Conservation (phyloP, 73 alveolate genomes). For the Paramecium pentaurelia region DNA sequence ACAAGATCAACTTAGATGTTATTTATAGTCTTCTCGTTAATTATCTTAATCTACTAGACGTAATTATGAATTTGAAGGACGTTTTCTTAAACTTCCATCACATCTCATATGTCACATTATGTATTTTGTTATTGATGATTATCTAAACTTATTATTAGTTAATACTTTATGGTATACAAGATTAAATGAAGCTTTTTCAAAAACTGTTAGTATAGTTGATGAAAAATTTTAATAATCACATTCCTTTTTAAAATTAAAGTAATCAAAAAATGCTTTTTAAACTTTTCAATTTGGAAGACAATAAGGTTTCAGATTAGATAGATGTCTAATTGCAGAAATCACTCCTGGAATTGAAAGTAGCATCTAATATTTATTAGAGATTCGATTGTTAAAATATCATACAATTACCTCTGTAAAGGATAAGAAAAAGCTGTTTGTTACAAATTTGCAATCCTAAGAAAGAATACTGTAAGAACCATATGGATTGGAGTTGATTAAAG, state of each 20-base stretch:
- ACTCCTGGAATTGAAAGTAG: neutral
- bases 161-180: conserved; percentile 19
- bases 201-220: neutral
- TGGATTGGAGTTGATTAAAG: conserved; percentile 30
- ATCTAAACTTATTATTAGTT: neutral
- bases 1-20: neutral
- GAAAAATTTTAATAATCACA: neutral
- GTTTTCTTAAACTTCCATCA: neutral
- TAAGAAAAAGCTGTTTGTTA: neutral
- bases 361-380: neutral
- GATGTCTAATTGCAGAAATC: neutral
- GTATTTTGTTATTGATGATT: conserved; percentile 9
- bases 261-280: neutral
- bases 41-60: neutral
- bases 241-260: neutral
- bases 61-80: neutral
- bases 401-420: neutral
- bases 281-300: neutral
- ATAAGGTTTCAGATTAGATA: conserved; percentile 15
- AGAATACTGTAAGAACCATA: neutral
- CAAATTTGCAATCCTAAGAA: neutral
- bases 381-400: neutral
- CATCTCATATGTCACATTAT: neutral
- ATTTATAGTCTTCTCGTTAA: neutral
- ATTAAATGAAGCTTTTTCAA: neutral